Conservation (phyloP, 805 yeast species). For the Sugiyamaella marilandica region DNA sequence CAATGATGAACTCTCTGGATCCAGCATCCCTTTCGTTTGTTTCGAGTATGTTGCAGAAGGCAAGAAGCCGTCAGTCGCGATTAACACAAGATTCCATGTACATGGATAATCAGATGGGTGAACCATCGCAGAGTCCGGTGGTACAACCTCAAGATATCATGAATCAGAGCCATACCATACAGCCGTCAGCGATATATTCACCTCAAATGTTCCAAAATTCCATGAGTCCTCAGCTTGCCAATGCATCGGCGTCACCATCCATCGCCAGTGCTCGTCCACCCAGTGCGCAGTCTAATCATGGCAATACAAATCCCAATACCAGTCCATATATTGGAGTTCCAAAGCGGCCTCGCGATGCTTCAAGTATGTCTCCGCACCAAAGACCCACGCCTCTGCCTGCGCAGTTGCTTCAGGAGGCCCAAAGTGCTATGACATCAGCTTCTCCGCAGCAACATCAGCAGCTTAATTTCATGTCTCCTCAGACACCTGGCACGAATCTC, state of each 20-base stretch:
- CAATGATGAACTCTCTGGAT: slow-evolving; percentile 6
- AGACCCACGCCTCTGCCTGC: slow-evolving; percentile 23
- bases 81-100: slow-evolving; percentile 3
- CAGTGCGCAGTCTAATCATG: slow-evolving; percentile 1
- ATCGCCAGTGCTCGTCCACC: slow-evolving; percentile 1
- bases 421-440: slow-evolving; percentile 17
- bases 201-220: slow-evolving; percentile 16
- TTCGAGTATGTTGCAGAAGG: background rate
- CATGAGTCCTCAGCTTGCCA: slow-evolving; percentile 15
- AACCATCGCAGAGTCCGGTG: background rate
- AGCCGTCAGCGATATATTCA: slow-evolving; percentile 17
- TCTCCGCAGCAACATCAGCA: slow-evolving; percentile 10
- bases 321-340: slow-evolving; percentile 11
- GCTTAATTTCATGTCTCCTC: slow-evolving; percentile 58
- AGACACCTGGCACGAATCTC: slow-evolving; percentile 73
- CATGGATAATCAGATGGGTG: background rate
- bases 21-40: slow-evolving; percentile 14
- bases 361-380: slow-evolving; percentile 17
- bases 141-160: slow-evolving; percentile 1
- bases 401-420: slow-evolving; percentile 23
- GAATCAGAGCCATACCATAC: slow-evolving; percentile 12
- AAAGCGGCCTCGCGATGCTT: slow-evolving; percentile 13
- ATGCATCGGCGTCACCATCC: slow-evolving; percentile 8
- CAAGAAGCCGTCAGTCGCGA: background rate
- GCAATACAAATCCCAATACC: background rate